Percentiles rank a stretch among this genome's conserved stretches.
phyloP scores from a whole-genome alignment of 2,329 filamentous ascomycete species.

The Phyllosticta ampelicida region DNA sequence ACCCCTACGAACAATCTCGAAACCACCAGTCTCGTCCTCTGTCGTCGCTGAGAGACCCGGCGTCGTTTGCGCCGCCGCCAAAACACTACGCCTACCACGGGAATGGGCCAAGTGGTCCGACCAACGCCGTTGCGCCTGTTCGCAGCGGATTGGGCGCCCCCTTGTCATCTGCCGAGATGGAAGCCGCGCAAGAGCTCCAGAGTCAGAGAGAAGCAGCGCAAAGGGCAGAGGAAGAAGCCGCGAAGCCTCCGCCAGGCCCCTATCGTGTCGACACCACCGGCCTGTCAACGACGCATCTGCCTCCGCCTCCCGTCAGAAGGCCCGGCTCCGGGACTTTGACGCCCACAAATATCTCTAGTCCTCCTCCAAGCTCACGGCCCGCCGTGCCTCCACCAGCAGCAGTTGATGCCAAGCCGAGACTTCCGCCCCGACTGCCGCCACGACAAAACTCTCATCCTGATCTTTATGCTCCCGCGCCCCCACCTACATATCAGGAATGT shows the following conservation, averaged over 20 bases:
- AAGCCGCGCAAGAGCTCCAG: constrained; percentile 21
- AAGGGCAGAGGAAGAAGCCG: constrained; percentile 25
- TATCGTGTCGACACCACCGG: constrained; percentile 63
- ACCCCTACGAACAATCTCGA: constrained; percentile 24
- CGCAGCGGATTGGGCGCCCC: constrained; percentile 27
- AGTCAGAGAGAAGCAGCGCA: constrained; percentile 25
- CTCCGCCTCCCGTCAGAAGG: constrained; percentile 55
- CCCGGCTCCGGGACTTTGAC: constrained; percentile 16
- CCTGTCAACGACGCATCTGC: constrained; percentile 55
- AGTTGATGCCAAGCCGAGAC: not conserved
- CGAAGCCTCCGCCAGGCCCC: constrained; percentile 44
- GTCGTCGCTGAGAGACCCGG: constrained; percentile 61
- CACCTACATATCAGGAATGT: constrained; percentile 39
- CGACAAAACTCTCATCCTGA: constrained; percentile 47
- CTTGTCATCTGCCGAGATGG: constrained; percentile 28
- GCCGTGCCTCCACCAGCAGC: constrained; percentile 25
- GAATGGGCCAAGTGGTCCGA: constrained; percentile 1
- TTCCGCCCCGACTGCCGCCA: constrained; percentile 60
- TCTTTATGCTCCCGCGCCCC: constrained; percentile 34
- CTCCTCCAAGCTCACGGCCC: constrained; percentile 36
- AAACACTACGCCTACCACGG: constrained; percentile 36
- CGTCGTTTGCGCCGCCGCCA: constrained; percentile 70
- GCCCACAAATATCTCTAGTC: constrained; percentile 13
- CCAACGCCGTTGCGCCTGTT: not conserved
- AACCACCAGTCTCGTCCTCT: constrained; percentile 54